Base-by-base conservation (phyloP, 305 asterid genomes). In the Fraxinus ornus region DNA sequence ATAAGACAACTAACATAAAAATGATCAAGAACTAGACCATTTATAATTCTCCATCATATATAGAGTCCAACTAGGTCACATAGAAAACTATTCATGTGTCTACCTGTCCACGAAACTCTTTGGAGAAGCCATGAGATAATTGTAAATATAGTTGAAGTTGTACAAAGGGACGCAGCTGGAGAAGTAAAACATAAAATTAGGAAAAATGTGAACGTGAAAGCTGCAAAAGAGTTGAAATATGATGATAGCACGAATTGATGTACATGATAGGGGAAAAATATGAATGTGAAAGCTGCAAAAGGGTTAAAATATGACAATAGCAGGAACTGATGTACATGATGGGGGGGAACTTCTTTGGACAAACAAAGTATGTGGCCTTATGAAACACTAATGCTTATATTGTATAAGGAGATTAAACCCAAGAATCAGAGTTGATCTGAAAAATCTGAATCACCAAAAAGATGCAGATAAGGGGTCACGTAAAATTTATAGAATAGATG, bases 41-140 rank as follows among this genome's bases (percentile, higher is more conserved):
- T 10, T 39, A 82, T 64, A 73, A 82, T 36, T 83, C 55, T 77
- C 47, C 80, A 44, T 76, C 70, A 80, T 13, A 19, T 78, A 80
- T 62, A 78, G 68, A 84, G 49, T 72, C 70, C 72, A 76, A 68
- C 72, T 60, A 70, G 62, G 76, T 80, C 33, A 72, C 68, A 75
- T 30, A 39, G 28, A 55, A 30, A 19, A 37, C 12, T 21, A 52
- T 35, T 22, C 84, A 78, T 35, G 17, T 22, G 76, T 78, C 80
- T 91, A 92, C 98, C 99, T 97, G 97, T 97, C 99, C 78, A 97
- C 98, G 81, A 92, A 94, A 84, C 99, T 97, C 90, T 87, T 92
- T 0, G 97, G 97, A 87, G 98, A 94, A 84, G 83, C 90, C 94
- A 93, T 89, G 57, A 97, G 84, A 85, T 91, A 91, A 85, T 79